These are phyloP conservation scores for Gonium pectorale DNA, from an alignment of 139 green algal species.

Conservation along the genomic window DNA sequence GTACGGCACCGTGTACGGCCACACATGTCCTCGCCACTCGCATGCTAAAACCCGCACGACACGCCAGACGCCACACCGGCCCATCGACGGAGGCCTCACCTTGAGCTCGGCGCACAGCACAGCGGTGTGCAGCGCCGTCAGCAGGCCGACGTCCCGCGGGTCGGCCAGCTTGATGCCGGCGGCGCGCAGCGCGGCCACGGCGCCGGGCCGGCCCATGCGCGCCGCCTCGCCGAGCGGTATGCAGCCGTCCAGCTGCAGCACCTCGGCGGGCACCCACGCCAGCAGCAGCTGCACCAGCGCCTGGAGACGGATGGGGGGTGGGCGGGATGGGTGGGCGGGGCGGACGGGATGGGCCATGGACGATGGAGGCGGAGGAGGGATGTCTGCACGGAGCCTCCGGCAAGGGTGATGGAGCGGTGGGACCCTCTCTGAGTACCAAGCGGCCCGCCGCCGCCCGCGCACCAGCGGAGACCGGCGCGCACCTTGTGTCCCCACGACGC, in stretches of 20 bases:
- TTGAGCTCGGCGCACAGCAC: not conserved
- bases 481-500: constrained; percentile 4
- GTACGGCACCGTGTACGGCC: no score
- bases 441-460: no score
- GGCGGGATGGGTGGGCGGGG: not conserved
- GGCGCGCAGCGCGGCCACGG: not conserved
- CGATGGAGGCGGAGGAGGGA: no score
- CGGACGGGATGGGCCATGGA: no score
- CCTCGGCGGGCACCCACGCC: not conserved
- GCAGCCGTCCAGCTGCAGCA: not conserved
- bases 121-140: not conserved
- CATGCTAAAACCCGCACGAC: no score
- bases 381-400: no score
- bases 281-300: constrained; percentile 11
- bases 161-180: constrained; percentile 6
- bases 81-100: no score
- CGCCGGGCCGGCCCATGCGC: not conserved
- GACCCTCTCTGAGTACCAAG: no score
- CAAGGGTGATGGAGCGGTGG: no score
- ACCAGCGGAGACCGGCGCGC: no score
- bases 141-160: not conserved
- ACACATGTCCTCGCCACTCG: no score
- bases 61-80: no score
- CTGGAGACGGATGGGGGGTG: not conserved
- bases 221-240: constrained; percentile 10